Percentiles rank a stretch among this genome's conserved stretches.
phyloP scores from a whole-genome alignment of 495 filamentous ascomycete species.

The Thermothielavioides terrestris region DNA sequence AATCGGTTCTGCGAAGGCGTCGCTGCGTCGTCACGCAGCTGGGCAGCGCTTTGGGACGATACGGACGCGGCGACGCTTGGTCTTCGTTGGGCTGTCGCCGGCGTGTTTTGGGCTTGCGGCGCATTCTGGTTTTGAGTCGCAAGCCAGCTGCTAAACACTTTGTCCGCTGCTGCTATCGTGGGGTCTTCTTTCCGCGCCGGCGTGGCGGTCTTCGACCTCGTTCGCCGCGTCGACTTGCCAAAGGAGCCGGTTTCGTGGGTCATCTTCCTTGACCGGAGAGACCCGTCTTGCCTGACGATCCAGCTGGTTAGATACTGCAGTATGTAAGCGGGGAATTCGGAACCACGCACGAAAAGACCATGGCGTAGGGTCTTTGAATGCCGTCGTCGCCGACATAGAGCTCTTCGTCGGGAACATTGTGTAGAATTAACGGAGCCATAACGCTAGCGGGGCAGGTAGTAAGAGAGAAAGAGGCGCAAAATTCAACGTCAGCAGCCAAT shows the following conservation, averaged over 20 bases:
- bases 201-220: slow-evolving; percentile 43
- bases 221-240: slow-evolving; percentile 47
- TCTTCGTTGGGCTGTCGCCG: slow-evolving; percentile 20
- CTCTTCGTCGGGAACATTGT: slow-evolving; percentile 52
- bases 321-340: too few species aligned
- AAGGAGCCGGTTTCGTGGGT: slow-evolving; percentile 46
- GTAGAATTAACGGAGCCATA: slow-evolving; percentile 50
- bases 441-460: slow-evolving; percentile 8
- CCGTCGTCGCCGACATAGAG: slow-evolving; percentile 50
- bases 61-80: slow-evolving; percentile 17
- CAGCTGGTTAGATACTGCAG: neutral
- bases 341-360: slow-evolving; percentile 45
- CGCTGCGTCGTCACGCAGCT: slow-evolving; percentile 22
- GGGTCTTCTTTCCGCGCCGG: slow-evolving; percentile 47
- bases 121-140: slow-evolving; percentile 23
- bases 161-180: slow-evolving; percentile 45
- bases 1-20: slow-evolving; percentile 16
- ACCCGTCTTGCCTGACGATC: slow-evolving; percentile 31
- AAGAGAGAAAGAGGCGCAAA: neutral
- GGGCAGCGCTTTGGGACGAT: slow-evolving; percentile 14
- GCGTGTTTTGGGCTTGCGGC: slow-evolving; percentile 8
- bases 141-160: slow-evolving; percentile 38
- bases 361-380: slow-evolving; percentile 46
- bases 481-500: slow-evolving; percentile 3
- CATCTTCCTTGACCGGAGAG: slow-evolving; percentile 32